Evolutionary conservation across 2,329 filamentous ascomycete genomes (phyloP), one percentile per base, ranked within the genome.

Genomic region (Bimuria novae-zelandiae): DNA sequence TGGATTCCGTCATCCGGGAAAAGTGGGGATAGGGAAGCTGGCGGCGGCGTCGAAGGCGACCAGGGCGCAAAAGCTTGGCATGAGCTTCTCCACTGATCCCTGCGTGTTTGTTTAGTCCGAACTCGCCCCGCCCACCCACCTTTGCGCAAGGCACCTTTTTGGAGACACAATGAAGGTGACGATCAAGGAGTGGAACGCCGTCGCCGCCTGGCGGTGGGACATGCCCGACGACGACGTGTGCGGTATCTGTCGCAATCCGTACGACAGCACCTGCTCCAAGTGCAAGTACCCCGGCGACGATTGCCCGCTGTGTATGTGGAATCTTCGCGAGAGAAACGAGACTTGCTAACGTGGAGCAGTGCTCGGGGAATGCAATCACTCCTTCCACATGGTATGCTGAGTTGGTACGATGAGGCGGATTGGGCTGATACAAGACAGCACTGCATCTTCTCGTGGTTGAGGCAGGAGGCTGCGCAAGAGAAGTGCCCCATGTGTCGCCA

Each of bases 401-500:
- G 2, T 16, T 23, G 43, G 2, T 16, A 35, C 17, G 27, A 7
- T 10, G 29, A 17, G 11, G 12, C 21, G 10, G 36, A 19, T 4
- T 16, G 12, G 16, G 32, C 49, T 56, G 25, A 54, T 60, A 59
- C 30, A 63, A 22, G 27, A 14, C 27, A 96, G 92, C 94, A 99
- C 76, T 99, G 94, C 75, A 94, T 99, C 64, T 82, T 89, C 65
- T 90, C 92, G 68, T 99, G 94, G 94, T 91, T 99, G 64, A 90
- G 94, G 69, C 92, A 97, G 73, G 94, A 97, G 59, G 87, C 90
- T 11, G 90, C 92, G 23, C 93, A 92, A 66, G 93, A 93, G 19
- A 89, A 97, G 59, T 99, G 94, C 72, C 94, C 94, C 23, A 97
- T 99, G 94, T 99, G 94, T 72, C 85, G 94, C 62, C 94, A 97